Evolutionary conservation across 176 grass and related monocot species (phyloP), one percentile per base, ranked within the genome.

Genomic region (Carex myosuroides): DNA sequence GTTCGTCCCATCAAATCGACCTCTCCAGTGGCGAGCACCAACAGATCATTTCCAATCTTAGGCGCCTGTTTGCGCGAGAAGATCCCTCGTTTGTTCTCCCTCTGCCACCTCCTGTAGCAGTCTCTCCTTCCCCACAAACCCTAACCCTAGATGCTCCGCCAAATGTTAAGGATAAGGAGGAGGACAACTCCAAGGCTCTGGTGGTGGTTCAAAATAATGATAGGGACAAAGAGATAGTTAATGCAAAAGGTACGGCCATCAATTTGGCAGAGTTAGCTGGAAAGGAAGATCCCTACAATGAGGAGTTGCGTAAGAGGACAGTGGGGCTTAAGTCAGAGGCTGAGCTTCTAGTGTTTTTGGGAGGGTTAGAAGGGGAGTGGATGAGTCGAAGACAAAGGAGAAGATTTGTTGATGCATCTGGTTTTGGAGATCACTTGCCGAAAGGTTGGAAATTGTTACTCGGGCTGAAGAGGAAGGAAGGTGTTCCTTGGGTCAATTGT

Each of bases 351-450:
- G 91, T 80, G 2, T 99, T 89, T 85, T 86, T 99, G 79, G 20
- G n/a, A 81, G 89, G 87, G 57, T 72, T 99, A 39, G 91, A 82
- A 18, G 97, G 97, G 24, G 79, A 87, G 50, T 99, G 90, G 88
- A 67, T 68, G 79, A 86, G 84, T 85, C 80, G 85, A 65, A 90
- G 91, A 81, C 67, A 32, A 77, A 88, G 79, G 74, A 90, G 81
- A 86, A 95, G 87, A 89, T 89, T 84, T 46, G 97, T 99, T 13
- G 91, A 94, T 41, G 91, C 97, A 5, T 80, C 91, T 0, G 91
- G 68, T 58, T 96, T 99, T 3, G 97, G 97, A 32, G 88, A 96
- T 81, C 87, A 99, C 84, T 92, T 99, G 26, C 97, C 97, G 1
- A 70, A 66, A 17, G 91, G 97, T 20, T 99, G 97, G 97, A 94